These are phyloP conservation scores for Lophiotrema nucula DNA, from an alignment of 495 filamentous ascomycete species.

Conservation along the genomic window DNA sequence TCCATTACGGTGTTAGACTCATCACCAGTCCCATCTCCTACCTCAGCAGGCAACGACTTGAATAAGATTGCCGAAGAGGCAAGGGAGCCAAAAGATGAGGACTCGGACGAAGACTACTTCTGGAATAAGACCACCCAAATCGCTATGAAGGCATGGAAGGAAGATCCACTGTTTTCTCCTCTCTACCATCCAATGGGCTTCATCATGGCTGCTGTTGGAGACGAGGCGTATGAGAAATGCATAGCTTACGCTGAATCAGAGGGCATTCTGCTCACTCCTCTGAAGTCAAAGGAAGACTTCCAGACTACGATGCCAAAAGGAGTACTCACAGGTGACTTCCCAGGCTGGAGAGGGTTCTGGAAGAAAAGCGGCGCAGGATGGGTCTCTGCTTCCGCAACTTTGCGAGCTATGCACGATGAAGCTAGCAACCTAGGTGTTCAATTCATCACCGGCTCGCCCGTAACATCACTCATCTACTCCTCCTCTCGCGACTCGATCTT, in stretches of 20 bases:
- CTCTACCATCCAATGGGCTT: slow-evolving; percentile 53
- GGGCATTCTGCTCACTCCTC: slow-evolving; percentile 40
- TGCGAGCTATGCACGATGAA: slow-evolving; percentile 47
- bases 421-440: slow-evolving; percentile 47
- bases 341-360: slow-evolving; percentile 52
- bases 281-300: slow-evolving; percentile 47
- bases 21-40: slow-evolving; percentile 47
- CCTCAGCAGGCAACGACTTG: slow-evolving; percentile 54
- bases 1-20: slow-evolving; percentile 51
- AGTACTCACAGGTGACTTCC: slow-evolving; percentile 51
- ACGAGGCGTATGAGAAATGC: slow-evolving; percentile 43
- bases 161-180: slow-evolving; percentile 49
- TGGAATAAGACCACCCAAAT: slow-evolving; percentile 43
- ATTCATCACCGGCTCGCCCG: slow-evolving; percentile 46
- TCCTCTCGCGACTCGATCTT: slow-evolving; percentile 33
- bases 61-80: slow-evolving; percentile 58
- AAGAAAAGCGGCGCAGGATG: slow-evolving; percentile 49
- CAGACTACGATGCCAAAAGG: slow-evolving; percentile 53
- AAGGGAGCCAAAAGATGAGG: slow-evolving; percentile 17
- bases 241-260: slow-evolving; percentile 3
- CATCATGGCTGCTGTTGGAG: slow-evolving; percentile 46
- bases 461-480: slow-evolving; percentile 12
- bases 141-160: slow-evolving; percentile 48
- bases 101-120: slow-evolving; percentile 39
- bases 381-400: slow-evolving; percentile 51